Conservation (phyloP, 176 grass and related monocot genomes). For the Thalia dealbata region DNA sequence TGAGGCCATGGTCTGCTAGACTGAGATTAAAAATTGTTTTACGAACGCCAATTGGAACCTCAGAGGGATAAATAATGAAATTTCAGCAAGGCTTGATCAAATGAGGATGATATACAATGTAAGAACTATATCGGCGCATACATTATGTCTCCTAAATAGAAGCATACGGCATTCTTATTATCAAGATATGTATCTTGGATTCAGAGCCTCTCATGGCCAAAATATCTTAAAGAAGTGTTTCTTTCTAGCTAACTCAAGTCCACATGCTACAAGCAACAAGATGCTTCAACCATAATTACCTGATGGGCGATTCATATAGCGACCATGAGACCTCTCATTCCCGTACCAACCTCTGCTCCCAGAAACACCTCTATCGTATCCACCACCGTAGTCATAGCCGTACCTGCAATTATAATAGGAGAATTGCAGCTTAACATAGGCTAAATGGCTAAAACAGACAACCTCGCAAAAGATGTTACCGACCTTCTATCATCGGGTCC, state of each 20-base stretch:
- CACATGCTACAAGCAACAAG: neutral
- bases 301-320: slow-evolving; percentile 10
- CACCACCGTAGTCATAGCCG: slow-evolving; percentile 19
- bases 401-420: neutral
- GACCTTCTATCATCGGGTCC: slow-evolving; percentile 13
- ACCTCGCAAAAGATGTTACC: neutral
- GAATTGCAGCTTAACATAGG: neutral
- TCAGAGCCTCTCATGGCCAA: neutral
- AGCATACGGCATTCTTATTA: neutral
- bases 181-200: neutral
- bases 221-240: neutral
- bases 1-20: too few relatives aligned
- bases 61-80: too few relatives aligned
- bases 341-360: slow-evolving; percentile 16
- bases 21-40: neutral
- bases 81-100: too few relatives aligned
- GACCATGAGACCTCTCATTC: slow-evolving; percentile 13
- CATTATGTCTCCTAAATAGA: neutral
- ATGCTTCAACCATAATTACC: slow-evolving; percentile 2
- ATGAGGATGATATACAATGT: neutral
- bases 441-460: too few relatives aligned
- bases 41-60: neutral
- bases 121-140: neutral
- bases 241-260: neutral
- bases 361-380: slow-evolving; percentile 7